These are phyloP conservation scores for Dicorynia guianensis DNA, from an alignment of 306 rosid genomes.

Conservation along the genomic window DNA sequence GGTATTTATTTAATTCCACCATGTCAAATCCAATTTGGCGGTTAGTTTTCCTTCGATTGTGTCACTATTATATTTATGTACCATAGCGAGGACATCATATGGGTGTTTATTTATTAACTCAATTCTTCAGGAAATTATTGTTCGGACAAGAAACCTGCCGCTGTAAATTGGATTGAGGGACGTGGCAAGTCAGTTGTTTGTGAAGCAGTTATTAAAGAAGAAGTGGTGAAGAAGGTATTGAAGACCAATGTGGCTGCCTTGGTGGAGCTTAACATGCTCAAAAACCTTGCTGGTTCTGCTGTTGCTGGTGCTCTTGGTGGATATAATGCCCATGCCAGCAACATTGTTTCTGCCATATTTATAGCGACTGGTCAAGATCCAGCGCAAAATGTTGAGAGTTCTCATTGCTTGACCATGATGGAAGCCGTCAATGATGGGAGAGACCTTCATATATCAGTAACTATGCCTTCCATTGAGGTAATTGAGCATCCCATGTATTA, in stretches of 20 bases:
- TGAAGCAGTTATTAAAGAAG: conserved; percentile 72
- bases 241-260: conserved; percentile 69
- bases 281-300: conserved; percentile 81
- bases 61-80: conserved; percentile 5
- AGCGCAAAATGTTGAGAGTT: conserved; percentile 83
- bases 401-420: conserved; percentile 85
- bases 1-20: conserved; percentile 4
- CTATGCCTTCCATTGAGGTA: conserved; percentile 86
- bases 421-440: conserved; percentile 71
- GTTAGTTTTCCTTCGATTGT: conserved; percentile 18
- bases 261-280: conserved; percentile 83
- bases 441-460: conserved; percentile 77
- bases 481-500: conserved; percentile 33
- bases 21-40: background rate
- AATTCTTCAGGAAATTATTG: conserved; percentile 67
- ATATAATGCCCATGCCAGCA: conserved; percentile 81
- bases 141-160: conserved; percentile 85
- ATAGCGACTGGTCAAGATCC: conserved; percentile 92
- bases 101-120: conserved; percentile 13
- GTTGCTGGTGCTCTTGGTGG: conserved; percentile 83
- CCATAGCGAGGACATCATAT: too few species aligned
- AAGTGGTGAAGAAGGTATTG: conserved; percentile 72
- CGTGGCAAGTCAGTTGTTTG: conserved; percentile 84
- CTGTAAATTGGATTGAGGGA: conserved; percentile 86
- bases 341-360: conserved; percentile 79